These are phyloP conservation scores for Danielia reshetovae DNA, from an alignment of 805 yeast species.

Conservation along the genomic window DNA sequence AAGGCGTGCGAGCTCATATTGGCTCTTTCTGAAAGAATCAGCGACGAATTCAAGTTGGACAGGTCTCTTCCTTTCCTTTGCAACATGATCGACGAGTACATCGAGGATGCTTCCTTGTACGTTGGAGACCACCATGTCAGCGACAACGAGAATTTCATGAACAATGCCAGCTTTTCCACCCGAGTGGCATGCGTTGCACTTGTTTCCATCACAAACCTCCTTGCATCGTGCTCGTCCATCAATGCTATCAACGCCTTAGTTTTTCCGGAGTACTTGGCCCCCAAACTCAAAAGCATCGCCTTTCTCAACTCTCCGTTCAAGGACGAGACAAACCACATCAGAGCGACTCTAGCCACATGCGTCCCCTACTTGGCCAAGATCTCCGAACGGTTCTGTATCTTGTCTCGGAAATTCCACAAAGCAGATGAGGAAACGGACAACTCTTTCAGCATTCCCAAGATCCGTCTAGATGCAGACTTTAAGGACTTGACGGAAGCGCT, in stretches of 20 bases:
- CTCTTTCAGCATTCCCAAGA: conserved; percentile 28
- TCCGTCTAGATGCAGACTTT: conserved; percentile 48
- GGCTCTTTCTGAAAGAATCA: conserved; percentile 69
- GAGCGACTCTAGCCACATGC: conserved; percentile 67
- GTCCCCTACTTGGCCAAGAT: conserved; percentile 68
- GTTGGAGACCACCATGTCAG: conserved; percentile 1
- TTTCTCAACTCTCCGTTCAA: conserved; percentile 25
- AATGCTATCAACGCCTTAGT: conserved; percentile 72
- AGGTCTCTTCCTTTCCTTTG: conserved; percentile 79
- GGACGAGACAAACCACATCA: conserved; percentile 28
- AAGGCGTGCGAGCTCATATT: conserved; percentile 74
- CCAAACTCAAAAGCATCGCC: conserved; percentile 45
- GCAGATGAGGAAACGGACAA: conserved; percentile 12
- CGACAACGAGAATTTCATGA: conserved; percentile 6
- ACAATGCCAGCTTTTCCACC: conserved; percentile 32
- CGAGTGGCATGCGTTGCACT: conserved; percentile 68
- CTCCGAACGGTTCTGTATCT: conserved; percentile 60
- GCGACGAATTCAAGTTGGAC: conserved; percentile 83
- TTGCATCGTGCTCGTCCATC: conserved; percentile 58
- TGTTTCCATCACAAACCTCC: conserved; percentile 60
- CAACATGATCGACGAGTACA: conserved; percentile 61
- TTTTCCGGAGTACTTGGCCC: conserved; percentile 79
- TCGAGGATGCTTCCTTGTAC: conserved; percentile 15
- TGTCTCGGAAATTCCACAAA: conserved; percentile 37
- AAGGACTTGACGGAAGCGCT: conserved; percentile 63